These are phyloP conservation scores for Silene uniflora DNA, from an alignment of 148 eudicot species.

Conservation along the genomic window DNA sequence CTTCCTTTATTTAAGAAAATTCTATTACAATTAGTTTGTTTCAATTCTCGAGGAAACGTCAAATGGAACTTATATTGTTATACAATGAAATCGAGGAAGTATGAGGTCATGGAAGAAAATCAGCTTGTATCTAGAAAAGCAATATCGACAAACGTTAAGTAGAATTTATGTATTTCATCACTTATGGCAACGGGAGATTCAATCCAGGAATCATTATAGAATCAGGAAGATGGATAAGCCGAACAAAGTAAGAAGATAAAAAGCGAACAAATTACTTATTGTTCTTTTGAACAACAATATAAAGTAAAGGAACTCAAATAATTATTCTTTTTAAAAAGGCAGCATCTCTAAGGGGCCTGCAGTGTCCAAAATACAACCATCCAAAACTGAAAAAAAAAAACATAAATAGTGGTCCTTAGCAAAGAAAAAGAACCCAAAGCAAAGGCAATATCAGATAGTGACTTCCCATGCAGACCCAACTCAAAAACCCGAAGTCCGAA, in stretches of 20 bases:
- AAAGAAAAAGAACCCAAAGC: constrained; percentile 27
- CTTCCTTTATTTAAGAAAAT: too few relatives aligned
- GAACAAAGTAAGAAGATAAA: constrained; percentile 16
- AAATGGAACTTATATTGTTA: neutral
- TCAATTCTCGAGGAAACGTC: neutral
- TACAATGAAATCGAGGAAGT: neutral
- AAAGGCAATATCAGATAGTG: constrained; percentile 35
- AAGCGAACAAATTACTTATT: constrained; percentile 16
- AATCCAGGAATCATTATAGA: constrained; percentile 16
- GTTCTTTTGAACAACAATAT: constrained; percentile 16
- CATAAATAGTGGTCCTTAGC: constrained; percentile 29
- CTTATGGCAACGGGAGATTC: constrained; percentile 10
- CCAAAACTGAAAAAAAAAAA: constrained; percentile 29
- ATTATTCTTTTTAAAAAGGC: neutral
- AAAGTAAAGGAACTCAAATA: constrained; percentile 14
- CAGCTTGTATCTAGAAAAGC: neutral
- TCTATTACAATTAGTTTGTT: too few relatives aligned
- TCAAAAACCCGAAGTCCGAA: constrained; percentile 22
- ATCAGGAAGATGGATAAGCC: constrained; percentile 17
- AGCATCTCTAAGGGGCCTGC: constrained; percentile 30
- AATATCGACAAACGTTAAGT: neutral
- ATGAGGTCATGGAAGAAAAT: neutral
- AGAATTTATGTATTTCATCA: neutral
- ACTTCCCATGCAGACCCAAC: constrained; percentile 46
- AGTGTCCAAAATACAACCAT: constrained; percentile 36